Evolutionary conservation across 2,329 filamentous ascomycete species (phyloP), one percentile per base, ranked within the genome.

Genomic region (Cyphellophora attinorum): DNA sequence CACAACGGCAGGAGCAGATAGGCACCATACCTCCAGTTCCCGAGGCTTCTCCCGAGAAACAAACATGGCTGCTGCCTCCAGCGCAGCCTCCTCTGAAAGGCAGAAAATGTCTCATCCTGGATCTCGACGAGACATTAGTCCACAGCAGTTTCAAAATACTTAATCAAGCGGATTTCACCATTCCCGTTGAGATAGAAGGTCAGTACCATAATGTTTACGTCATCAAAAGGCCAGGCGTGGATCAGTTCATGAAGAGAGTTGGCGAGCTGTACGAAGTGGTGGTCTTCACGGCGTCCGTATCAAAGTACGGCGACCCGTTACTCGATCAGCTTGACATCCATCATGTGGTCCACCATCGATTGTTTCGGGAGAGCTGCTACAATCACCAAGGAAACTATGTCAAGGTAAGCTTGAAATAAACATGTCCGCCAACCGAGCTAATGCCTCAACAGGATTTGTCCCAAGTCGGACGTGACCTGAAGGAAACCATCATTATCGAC

Each of bases 121-220:
- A 98, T 64, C 67, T 98, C 41, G 91, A 98, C 49, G 91, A 98
- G 60, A 98, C 91, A 2, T 65, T 98, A 34, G 91, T 98, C 15
- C 91, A 98, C 65, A 96, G 91, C 59, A 96, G 91, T 49, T 98
- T 98, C 65, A 98, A 98, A 88, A 91, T 96, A 48, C 72, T 98
- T 29, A 88, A 96, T 54, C 89, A 96, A 68, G 91, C 91, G 39
- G 91, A 98, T 61, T 96, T 98, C 56, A 98, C 91, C 5, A 96
- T 98, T 55, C 91, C 91, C 0, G 91, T 98, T 18, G 91, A 98
- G 55, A 98, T 98, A 45, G 91, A 98, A 65, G 91, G 91, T 37
- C 93, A 94, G 59, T 96, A 93, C 56, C 91, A 98, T 64, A 98
- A 98, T 53, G 93, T 98, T 35, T 98, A 98, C 57, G 91, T 98